Conservation (phyloP, 2,329 filamentous ascomycete genomes). For the Trichophyton schoenleinii region DNA sequence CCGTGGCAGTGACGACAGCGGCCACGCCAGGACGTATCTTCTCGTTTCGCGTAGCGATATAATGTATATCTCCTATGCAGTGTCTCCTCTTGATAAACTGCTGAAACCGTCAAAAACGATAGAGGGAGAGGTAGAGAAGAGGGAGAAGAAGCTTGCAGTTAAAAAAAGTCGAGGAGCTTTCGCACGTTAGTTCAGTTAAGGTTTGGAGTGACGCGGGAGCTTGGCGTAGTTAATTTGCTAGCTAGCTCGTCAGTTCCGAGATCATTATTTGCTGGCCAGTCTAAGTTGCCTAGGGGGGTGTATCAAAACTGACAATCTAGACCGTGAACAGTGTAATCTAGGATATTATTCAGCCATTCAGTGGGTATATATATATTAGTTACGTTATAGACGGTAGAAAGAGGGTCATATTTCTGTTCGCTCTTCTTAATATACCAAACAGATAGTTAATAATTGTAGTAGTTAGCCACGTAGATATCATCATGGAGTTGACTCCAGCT, state of each 20-base stretch:
- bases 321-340: no score
- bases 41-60: neutral
- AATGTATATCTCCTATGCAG: neutral
- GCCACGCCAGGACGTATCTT: neutral
- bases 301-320: no score
- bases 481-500: neutral
- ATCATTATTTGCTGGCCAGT: no score
- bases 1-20: neutral
- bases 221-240: neutral
- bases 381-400: no score
- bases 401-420: no score
- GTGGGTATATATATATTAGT: no score
- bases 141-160: neutral
- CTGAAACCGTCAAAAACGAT: neutral
- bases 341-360: no score
- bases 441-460: neutral
- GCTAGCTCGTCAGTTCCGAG: no score
- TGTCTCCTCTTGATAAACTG: neutral
- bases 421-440: no score
- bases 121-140: no score
- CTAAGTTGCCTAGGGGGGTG: no score
- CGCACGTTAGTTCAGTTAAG: neutral
- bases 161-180: neutral
- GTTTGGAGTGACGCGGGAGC: neutral
- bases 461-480: neutral